phyloP scores from a whole-genome alignment of 169 alveolate genomes.

The Cryptosporidium xiaoi region DNA sequence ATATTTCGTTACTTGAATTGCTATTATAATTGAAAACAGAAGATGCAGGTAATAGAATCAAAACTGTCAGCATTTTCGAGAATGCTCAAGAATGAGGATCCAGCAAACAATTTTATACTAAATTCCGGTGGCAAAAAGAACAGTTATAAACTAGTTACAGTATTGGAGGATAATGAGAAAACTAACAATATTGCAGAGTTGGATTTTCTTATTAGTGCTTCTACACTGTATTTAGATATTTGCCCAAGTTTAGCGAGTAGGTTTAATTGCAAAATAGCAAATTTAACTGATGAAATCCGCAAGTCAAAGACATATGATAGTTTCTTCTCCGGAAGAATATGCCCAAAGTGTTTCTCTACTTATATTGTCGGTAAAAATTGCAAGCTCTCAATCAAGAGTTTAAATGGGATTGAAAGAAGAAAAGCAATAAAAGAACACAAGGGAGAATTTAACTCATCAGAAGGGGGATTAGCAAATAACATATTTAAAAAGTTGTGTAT shows the following conservation, averaged over 20 bases:
- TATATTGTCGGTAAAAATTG: constrained; percentile 27
- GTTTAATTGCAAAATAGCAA: constrained; percentile 19
- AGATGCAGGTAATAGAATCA: constrained; percentile 32
- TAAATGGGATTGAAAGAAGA: neutral
- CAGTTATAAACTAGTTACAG: constrained; percentile 5
- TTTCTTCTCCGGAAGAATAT: constrained; percentile 46
- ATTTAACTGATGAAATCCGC: constrained; percentile 29
- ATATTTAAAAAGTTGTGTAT: constrained; percentile 17
- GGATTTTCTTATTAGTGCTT: constrained; percentile 24
- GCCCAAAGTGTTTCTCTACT: constrained; percentile 47
- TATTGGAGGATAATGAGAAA: neutral
- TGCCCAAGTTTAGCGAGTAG: constrained; percentile 52
- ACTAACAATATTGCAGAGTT: neutral
- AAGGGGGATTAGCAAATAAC: neutral
- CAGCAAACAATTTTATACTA: constrained; percentile 17
- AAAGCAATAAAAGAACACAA: neutral
- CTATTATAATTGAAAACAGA: neutral
- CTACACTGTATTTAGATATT: neutral
- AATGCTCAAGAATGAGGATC: neutral
- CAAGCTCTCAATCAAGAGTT: constrained; percentile 6
- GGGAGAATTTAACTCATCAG: neutral
- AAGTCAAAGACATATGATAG: constrained; percentile 28
- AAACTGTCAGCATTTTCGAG: constrained; percentile 32
- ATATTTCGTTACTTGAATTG: too few relatives aligned
- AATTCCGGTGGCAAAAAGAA: neutral